Evolutionary conservation across 441 rosid genomes (phyloP).

Genomic region (Aquilaria agallochum): DNA sequence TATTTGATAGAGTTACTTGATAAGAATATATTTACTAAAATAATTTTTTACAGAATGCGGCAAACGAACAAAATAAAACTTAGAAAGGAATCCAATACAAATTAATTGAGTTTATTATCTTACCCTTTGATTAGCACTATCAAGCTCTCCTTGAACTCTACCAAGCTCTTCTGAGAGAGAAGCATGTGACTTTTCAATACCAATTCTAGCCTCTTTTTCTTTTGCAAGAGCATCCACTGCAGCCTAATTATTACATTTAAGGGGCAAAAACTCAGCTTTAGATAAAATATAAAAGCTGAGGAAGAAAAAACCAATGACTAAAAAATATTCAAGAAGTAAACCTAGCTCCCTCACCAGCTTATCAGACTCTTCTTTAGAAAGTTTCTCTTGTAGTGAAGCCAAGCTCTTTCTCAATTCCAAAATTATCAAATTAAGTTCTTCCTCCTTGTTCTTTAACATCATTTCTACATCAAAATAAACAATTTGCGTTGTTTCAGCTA

Average conservation of each 20-base stretch:
- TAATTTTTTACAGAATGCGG: constrained; percentile 3
- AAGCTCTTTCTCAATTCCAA: constrained; percentile 49
- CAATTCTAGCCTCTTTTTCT: constrained; percentile 47
- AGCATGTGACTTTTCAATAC: constrained; percentile 40
- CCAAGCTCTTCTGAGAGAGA: constrained; percentile 51
- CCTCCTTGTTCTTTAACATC: constrained; percentile 40
- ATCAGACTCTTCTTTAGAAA: constrained; percentile 47
- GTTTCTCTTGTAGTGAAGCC: constrained; percentile 43
- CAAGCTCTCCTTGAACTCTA: constrained; percentile 52
- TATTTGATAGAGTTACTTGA: background rate
- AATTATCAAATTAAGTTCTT: constrained; percentile 46
- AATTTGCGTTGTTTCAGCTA: constrained; percentile 1
- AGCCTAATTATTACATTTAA: constrained; percentile 25
- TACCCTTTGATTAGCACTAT: constrained; percentile 57
- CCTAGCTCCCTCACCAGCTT: constrained; percentile 30
- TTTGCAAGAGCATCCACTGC: constrained; percentile 42
- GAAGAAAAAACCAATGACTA: constrained; percentile 1
- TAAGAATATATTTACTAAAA: constrained; percentile 2
- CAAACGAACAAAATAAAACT: background rate
- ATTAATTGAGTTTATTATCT: constrained; percentile 6
- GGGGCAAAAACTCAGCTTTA: constrained; percentile 9
- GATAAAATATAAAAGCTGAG: background rate
- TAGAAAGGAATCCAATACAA: background rate
- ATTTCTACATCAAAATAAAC: constrained; percentile 38
- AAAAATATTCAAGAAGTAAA: constrained; percentile 4